phyloP scores from a whole-genome alignment of 2,329 filamentous ascomycete species.

The Curvularia hawaiiensis region DNA sequence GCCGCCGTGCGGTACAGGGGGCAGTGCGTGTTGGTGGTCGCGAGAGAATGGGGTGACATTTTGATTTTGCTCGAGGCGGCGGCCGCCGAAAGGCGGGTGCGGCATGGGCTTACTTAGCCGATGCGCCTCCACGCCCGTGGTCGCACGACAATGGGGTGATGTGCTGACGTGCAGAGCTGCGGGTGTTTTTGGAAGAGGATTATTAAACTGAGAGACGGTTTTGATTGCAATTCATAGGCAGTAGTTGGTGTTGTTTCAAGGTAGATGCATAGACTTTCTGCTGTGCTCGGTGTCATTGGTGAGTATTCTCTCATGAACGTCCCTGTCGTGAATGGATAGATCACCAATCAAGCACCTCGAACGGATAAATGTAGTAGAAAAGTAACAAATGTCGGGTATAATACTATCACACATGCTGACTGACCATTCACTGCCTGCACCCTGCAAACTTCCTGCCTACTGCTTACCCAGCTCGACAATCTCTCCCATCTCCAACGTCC shows the following conservation, averaged over 20 bases:
- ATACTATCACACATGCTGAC: background rate
- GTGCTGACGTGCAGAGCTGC: background rate
- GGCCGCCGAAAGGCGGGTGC: constrained; percentile 15
- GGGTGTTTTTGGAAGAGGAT: background rate
- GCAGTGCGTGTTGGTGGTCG: constrained; percentile 9
- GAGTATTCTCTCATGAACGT: background rate
- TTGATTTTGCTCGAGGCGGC: constrained; percentile 21
- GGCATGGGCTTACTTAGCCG: constrained; percentile 17
- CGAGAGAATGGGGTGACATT: constrained; percentile 35
- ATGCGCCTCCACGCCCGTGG: background rate
- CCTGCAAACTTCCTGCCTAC: background rate
- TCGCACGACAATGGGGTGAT: constrained; percentile 15
- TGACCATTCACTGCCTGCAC: background rate
- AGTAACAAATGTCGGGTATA: constrained; percentile 1
- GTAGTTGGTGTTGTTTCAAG: background rate
- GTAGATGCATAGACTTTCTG: background rate
- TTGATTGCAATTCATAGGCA: background rate
- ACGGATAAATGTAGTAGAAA: background rate
- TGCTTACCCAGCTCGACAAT: constrained; percentile 68
- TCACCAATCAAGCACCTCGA: background rate
- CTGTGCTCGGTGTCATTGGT: background rate
- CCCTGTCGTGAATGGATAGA: background rate
- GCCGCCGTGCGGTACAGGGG: constrained; percentile 3
- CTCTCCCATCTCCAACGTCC: constrained; percentile 65
- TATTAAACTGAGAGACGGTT: background rate